phyloP scores from a whole-genome alignment of 1,139 yeast species.

The Zygoascus sp. region DNA sequence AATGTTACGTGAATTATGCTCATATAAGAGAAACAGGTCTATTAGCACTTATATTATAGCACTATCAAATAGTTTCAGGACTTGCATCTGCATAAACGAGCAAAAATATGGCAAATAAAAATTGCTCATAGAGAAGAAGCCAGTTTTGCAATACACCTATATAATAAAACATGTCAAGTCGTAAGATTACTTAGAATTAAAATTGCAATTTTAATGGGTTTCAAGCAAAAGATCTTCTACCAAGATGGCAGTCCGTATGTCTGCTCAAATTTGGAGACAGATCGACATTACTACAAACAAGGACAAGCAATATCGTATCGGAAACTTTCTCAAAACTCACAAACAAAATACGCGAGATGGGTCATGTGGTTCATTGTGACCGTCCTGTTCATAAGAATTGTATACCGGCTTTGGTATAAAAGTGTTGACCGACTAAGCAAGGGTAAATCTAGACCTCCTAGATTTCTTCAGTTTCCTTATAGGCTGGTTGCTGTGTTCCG shows the following conservation, averaged over 20 bases:
- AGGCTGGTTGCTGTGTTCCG: constrained; percentile 7
- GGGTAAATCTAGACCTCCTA: background rate
- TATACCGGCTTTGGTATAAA: constrained; percentile 8
- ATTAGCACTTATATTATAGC: no score
- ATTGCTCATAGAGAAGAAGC: no score
- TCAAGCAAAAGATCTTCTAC: no score
- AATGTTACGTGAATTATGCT: no score
- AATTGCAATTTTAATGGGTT: no score
- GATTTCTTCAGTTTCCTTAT: background rate
- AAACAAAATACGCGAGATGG: constrained; percentile 8
- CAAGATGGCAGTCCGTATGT: constrained; percentile 10
- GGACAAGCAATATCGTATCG: constrained; percentile 3
- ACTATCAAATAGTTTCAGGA: no score
- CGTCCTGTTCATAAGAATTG: constrained; percentile 1
- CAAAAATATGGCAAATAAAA: no score
- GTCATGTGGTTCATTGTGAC: constrained; percentile 7
- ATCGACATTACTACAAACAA: constrained; percentile 1
- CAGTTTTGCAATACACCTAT: no score
- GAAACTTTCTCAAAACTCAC: constrained; percentile 3
- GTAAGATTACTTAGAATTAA: no score
- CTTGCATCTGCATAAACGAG: no score
- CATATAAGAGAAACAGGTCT: no score
- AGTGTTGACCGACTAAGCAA: background rate
- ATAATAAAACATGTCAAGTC: no score
- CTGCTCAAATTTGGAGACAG: constrained; percentile 3